Base-by-base conservation (phyloP, 2,329 filamentous ascomycete species). In the Conoideocrella luteorostrata region DNA sequence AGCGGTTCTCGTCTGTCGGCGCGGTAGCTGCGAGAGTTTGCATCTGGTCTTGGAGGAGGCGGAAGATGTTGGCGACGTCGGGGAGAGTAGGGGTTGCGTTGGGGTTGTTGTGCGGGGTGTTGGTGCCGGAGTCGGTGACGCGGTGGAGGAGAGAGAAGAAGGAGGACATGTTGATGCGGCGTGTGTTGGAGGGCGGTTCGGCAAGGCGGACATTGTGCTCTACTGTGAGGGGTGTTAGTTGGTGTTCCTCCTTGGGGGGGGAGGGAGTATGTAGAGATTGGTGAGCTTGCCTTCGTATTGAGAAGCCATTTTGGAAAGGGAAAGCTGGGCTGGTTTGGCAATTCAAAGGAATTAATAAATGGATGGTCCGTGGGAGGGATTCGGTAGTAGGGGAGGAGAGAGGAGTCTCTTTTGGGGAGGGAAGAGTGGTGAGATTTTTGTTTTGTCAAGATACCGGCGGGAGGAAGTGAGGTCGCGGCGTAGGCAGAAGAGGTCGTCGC, bases 81-180 rank as follows among this genome's bases (percentile, higher is more conserved):
- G 74, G 71, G 29, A 79, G 78, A 29, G 76, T 82, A 32, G 80
- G 72, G n/a, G 70, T 73, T 5, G 75, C 72, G 65, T 77, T 77
- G 61, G 72, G 70, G 64, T 77, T 78, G 61, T 75, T 66, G 54
- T 70, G 66, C 29, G 60, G 56, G 11, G 60, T 58, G 39, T 58
- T 47, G 39, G 56, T 46, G 40, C 61, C 59, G 26, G 61, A 55
- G 45, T 64, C 58, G 50, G 66, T 61, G 56, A 82, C 66, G 49
- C 74, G 71, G 59, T 73, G 65, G 48, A 81, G 74, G 57, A 78
- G 73, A 44, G 75, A 71, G 54, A 66, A 73, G 66, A 82, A 83
- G 48, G 73, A 75, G 41, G 77, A 72, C 80, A 84, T 84, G 65
- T 82, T 77, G 48, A 77, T 64, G 56, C 75, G 75, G 32, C 80